Conservation (phyloP, 73 alveolate species). For the Symbiodinium pilosum region DNA sequence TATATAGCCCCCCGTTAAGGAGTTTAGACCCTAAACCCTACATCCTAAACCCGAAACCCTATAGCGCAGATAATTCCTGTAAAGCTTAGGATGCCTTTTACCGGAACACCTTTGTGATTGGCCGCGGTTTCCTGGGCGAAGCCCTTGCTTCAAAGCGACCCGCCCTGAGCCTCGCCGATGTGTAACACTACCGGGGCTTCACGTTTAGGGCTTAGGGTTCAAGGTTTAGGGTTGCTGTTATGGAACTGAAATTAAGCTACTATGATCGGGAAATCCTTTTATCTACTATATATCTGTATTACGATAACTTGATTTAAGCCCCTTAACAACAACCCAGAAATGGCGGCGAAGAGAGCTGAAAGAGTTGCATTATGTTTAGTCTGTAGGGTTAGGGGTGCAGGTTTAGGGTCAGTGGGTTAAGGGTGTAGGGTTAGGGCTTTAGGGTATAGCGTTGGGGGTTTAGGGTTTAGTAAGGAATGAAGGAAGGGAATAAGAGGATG, state of each 20-base stretch:
- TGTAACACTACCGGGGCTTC: too few species aligned
- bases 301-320: neutral
- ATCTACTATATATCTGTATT: neutral
- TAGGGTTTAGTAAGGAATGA: neutral
- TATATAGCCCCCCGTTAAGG: too few species aligned
- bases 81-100: slow-evolving; percentile 52
- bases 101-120: slow-evolving; percentile 62
- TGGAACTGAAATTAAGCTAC: neutral
- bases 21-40: too few species aligned
- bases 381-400: neutral
- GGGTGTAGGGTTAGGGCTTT: neutral
- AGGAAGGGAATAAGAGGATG: too few species aligned
- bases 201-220: too few species aligned
- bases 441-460: neutral
- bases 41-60: too few species aligned
- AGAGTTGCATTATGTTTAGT: too few species aligned
- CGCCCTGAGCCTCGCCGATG: slow-evolving; percentile 26
- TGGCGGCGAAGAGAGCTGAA: too few species aligned
- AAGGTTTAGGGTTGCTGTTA: neutral
- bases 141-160: slow-evolving; percentile 13
- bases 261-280: neutral
- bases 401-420: neutral
- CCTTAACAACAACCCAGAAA: neutral
- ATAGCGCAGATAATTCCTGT: too few species aligned
- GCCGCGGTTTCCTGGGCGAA: slow-evolving; percentile 50